Evolutionary conservation across 2,329 filamentous ascomycete genomes (phyloP).

Genomic region (Pseudocercospora pini-densiflorae): DNA sequence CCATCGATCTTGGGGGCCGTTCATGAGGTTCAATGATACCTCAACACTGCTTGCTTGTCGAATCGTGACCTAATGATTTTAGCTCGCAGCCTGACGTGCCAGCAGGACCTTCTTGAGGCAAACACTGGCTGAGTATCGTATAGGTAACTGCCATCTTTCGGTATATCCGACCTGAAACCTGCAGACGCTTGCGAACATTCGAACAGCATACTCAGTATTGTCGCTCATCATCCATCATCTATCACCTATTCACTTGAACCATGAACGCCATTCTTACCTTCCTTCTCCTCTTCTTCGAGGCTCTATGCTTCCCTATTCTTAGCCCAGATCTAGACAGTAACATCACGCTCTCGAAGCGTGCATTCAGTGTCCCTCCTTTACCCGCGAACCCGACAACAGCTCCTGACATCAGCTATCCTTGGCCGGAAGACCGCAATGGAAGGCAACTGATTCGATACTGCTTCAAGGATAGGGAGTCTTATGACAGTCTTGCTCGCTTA

Average conservation of each 20-base stretch:
- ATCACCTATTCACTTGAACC: background rate
- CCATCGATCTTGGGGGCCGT: no score
- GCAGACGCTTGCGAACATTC: background rate
- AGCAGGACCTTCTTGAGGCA: background rate
- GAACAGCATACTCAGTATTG: background rate
- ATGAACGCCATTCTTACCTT: background rate
- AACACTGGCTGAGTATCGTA: background rate
- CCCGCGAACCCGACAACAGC: background rate
- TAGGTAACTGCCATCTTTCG: background rate
- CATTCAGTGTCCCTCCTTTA: background rate
- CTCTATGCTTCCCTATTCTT: background rate
- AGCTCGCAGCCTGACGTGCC: background rate
- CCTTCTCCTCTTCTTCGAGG: background rate
- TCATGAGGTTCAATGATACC: no score
- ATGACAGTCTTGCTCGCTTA: background rate
- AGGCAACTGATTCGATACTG: background rate
- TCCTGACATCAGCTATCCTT: background rate
- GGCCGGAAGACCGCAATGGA: background rate
- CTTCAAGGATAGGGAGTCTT: background rate
- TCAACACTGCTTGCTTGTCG: background rate
- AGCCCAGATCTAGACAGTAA: background rate
- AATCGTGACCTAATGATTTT: background rate
- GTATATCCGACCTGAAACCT: background rate
- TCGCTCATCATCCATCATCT: background rate
- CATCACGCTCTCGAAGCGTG: background rate